phyloP scores from a whole-genome alignment of 148 eudicot genomes.

The Vaccinium macrocarpon region DNA sequence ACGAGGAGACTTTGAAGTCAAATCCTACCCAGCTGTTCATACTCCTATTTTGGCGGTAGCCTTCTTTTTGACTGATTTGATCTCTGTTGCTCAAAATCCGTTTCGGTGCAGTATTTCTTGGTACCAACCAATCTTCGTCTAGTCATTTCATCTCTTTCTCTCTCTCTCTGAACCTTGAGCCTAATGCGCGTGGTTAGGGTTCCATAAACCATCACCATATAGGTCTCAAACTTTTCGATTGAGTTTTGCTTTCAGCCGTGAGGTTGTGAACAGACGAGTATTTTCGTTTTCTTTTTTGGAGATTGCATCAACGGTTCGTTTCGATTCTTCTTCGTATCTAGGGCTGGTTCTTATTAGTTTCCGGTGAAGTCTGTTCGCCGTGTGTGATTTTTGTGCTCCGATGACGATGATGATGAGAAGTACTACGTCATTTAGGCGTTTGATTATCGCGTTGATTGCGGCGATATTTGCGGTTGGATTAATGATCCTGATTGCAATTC shows the following conservation, averaged over 20 bases:
- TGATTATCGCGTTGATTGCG: conserved; percentile 29
- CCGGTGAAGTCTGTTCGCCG: background rate
- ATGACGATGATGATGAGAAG: background rate
- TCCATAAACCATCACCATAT: background rate
- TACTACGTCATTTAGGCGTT: conserved; percentile 15
- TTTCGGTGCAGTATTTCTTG: background rate
- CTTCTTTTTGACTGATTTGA: conserved; percentile 19
- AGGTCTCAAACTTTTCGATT: conserved; percentile 1
- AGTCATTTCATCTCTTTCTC: conserved; percentile 5
- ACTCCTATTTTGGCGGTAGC: conserved; percentile 18
- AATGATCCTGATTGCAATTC: conserved; percentile 11
- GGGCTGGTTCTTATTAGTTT: background rate
- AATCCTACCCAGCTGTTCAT: conserved; percentile 1
- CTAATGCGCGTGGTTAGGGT: background rate
- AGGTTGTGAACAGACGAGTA: background rate
- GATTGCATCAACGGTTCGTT: background rate
- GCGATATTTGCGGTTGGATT: conserved; percentile 38
- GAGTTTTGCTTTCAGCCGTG: background rate
- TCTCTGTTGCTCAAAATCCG: background rate
- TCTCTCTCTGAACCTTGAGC: background rate
- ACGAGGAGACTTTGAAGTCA: background rate
- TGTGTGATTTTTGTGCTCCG: background rate
- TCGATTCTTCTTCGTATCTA: background rate
- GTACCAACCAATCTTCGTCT: conserved; percentile 9
- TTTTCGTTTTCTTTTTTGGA: background rate